Evolutionary conservation across 768 basidiomycete species (phyloP).

Genomic region (Pleurotus ostreatus): DNA sequence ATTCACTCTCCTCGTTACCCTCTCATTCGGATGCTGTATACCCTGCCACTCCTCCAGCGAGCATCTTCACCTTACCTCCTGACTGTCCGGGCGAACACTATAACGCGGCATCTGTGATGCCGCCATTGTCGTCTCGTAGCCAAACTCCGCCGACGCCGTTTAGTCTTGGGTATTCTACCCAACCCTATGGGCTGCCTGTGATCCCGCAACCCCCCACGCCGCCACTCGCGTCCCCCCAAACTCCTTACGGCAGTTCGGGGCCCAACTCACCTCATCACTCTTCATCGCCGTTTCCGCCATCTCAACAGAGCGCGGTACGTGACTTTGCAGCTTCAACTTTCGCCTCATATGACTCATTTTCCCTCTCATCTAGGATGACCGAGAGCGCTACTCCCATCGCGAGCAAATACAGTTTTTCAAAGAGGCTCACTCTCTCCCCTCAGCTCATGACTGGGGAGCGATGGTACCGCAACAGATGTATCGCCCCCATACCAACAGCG

Average conservation of each 20-base stretch:
- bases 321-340: conserved; percentile 11
- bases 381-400: conserved; percentile 31
- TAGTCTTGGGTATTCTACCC: not conserved
- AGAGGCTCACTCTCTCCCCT: conserved; percentile 33
- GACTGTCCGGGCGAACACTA: not conserved
- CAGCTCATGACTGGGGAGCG: conserved; percentile 30
- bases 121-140: not conserved
- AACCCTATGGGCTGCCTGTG: not conserved
- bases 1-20: not conserved
- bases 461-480: conserved; percentile 73
- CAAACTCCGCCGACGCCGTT: not conserved
- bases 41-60: not conserved
- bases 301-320: not conserved
- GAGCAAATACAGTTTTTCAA: conserved; percentile 43
- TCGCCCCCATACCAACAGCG: conserved; percentile 73
- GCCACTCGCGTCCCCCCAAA: not conserved
- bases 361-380: conserved; percentile 11
- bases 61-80: not conserved
- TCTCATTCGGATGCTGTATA: not conserved
- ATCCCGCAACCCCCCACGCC: not conserved
- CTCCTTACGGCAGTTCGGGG: not conserved
- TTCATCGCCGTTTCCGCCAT: no score
- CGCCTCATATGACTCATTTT: conserved; percentile 18
- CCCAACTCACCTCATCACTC: not conserved
- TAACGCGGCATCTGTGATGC: not conserved